Base-by-base conservation (phyloP, 345 rosid species). In the Salix exigua region DNA sequence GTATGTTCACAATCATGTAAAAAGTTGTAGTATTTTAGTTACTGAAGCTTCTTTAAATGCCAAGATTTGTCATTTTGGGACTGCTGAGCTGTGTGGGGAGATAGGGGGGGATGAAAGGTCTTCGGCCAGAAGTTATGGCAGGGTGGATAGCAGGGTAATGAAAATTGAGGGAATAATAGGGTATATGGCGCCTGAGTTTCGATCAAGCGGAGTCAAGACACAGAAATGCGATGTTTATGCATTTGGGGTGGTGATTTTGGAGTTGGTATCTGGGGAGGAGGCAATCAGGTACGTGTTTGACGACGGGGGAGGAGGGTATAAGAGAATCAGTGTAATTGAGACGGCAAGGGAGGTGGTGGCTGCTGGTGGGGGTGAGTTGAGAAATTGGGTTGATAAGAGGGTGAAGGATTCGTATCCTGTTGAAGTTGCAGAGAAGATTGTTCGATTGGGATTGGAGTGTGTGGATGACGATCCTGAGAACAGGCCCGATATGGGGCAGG, bases 111-210 rank as follows among this genome's bases (percentile, higher is more conserved):
- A 0, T 18, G 50, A 46, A 19, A 66, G 21, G 18, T 67, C 19
- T 17, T 8, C 6, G 58, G 7, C 42, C 11, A 44, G n/a, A 37
- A 28, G 30, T 19, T 16, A 68, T 19, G 25, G 42, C 37, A 80
- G 83, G 75, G 5, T 40, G 6, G 31, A 63, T 19, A 78, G 78
- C 53, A 33, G 40, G 28, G 68, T 23, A 6, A 67, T 75, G 75
- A 86, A 82, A 69, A 82, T 87, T 37, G 86, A 83, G 77, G 91
- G 91, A 31, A 83, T 86, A 8, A 83, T 86, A 46, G 91, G 88
- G 37, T 88, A 86, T 71, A 86, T 88, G 88, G 78, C 91, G 73
- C 89, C 88, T 6, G 88, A 86, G 80, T 82, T 83, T 64, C 80
- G 78, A 48, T 76, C 37, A 2, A 74, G 40, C 11, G 88, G 89